Conservation (phyloP, 2,329 filamentous ascomycete genomes). For the Diaporthe citriasiana region DNA sequence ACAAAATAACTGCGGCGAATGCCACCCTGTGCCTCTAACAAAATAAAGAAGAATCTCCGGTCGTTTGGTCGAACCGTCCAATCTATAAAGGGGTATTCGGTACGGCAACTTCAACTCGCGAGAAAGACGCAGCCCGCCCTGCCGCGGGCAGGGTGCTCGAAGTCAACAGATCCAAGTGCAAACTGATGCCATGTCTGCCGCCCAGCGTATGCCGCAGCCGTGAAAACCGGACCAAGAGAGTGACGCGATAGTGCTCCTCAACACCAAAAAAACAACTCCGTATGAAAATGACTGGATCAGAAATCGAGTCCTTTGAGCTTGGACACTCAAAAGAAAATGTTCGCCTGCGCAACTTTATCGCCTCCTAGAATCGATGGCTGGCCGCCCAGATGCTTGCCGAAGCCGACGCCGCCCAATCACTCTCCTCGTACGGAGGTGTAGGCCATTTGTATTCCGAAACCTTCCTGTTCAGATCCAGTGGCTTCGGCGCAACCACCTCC, state of each 20-base stretch:
- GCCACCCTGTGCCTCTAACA: constrained; percentile 29
- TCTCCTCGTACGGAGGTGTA: constrained; percentile 94
- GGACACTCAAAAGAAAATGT: constrained; percentile 21
- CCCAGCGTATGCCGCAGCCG: constrained; percentile 36
- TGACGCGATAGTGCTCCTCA: constrained; percentile 35
- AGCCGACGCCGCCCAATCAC: constrained; percentile 89
- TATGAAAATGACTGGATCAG: constrained; percentile 40
- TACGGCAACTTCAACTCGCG: constrained; percentile 40
- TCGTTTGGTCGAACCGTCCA: constrained; percentile 36
- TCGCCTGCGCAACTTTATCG: constrained; percentile 42
- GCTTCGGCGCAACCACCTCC: constrained; percentile 75
- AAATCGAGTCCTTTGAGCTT: constrained; percentile 34
- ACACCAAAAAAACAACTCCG: constrained; percentile 41
- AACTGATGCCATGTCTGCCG: constrained; percentile 36
- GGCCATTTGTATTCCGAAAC: constrained; percentile 81
- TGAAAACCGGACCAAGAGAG: constrained; percentile 33
- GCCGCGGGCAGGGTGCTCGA: constrained; percentile 35
- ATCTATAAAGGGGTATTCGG: constrained; percentile 44
- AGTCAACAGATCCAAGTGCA: constrained; percentile 41
- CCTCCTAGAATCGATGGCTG: constrained; percentile 70
- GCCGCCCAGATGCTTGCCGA: constrained; percentile 85
- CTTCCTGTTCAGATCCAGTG: constrained; percentile 77
- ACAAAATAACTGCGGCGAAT: constrained; percentile 18
- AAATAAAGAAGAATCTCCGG: constrained; percentile 32
- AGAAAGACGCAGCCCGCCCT: constrained; percentile 34